Evolutionary conservation across 176 grass and related monocot genomes (phyloP), one percentile per base, ranked within the genome.

Genomic region (Paspalum notatum): DNA sequence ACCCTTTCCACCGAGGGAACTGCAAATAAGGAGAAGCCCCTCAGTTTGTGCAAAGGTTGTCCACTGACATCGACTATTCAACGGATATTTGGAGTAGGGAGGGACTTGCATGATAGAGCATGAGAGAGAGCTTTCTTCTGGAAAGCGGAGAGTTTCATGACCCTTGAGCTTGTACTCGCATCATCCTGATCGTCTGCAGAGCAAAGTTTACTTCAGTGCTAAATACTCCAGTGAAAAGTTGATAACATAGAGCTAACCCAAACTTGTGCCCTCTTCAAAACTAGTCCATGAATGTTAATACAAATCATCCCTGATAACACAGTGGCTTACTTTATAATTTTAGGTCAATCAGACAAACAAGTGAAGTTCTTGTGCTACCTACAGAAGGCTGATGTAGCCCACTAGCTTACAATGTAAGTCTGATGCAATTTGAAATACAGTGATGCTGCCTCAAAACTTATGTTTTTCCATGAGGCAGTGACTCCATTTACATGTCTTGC

Each of bases 61-160:
- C 8, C 55, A 64, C 3, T 71, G 63, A 27, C n/a, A 69, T 63
- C 6, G 16, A 18, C n/a, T 8, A 4, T 60, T 66, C 5, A 5
- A 15, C 25, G 26, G 4, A 49, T 0, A 15, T 39, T 17, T 11
- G 18, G 24, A 73, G 13, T 7, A 25, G 13, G 12, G 15, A 79
- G 50, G 58, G 53, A 80, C 88, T 85, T 85, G 93, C 95, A 98
- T 74, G 90, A 95, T 55, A 95, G 61, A 72, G 95, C 95, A 84
- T 95, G 95, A 17, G 80, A 80, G 50, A 98, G 92, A 59, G 86
- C 90, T 89, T 88, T 98, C 75, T 67, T 87, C 81, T 98, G 95
- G 77, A 98, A 98, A 58, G 84, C 86, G 1, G 95, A 87, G 14
- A 95, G 88, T 81, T 93, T 98, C 66, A 67, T 80, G 62, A 91